These are phyloP conservation scores for Gossypium raimondii DNA, from an alignment of 345 rosid genomes.

Conservation along the genomic window DNA sequence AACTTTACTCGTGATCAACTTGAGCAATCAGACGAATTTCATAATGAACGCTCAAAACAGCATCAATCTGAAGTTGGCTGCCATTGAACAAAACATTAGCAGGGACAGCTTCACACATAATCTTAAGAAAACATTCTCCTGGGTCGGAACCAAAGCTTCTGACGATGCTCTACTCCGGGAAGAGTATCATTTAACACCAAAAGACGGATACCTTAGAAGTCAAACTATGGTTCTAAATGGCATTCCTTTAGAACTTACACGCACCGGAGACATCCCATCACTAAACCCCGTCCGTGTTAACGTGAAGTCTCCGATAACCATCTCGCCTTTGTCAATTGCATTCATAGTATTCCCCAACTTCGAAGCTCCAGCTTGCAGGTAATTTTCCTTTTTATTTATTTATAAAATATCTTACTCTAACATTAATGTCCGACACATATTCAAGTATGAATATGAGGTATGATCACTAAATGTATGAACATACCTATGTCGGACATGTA, in stretches of 20 bases:
- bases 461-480: background rate
- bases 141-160: slow-evolving; percentile 53
- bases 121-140: slow-evolving; percentile 54
- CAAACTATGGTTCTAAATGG: slow-evolving; percentile 75
- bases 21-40: slow-evolving; percentile 63
- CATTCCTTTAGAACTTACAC: slow-evolving; percentile 48
- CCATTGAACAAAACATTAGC: slow-evolving; percentile 10
- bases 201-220: slow-evolving; percentile 58
- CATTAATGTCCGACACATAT: background rate
- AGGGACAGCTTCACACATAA: slow-evolving; percentile 36
- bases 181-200: slow-evolving; percentile 86
- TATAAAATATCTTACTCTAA: background rate
- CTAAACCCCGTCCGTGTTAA: slow-evolving; percentile 50
- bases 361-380: slow-evolving; percentile 67
- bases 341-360: slow-evolving; percentile 76
- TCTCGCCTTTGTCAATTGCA: slow-evolving; percentile 60
- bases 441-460: background rate
- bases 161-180: slow-evolving; percentile 48
- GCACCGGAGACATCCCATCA: slow-evolving; percentile 49
- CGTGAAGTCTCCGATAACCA: slow-evolving; percentile 43
- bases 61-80: slow-evolving; percentile 28
- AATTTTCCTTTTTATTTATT: background rate
- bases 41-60: slow-evolving; percentile 42
- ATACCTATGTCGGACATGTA: background rate
- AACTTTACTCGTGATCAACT: slow-evolving; percentile 74